Percentiles rank a stretch among this genome's conserved stretches.
phyloP scores from a whole-genome alignment of 345 rosid species.

The Viola odorata region DNA sequence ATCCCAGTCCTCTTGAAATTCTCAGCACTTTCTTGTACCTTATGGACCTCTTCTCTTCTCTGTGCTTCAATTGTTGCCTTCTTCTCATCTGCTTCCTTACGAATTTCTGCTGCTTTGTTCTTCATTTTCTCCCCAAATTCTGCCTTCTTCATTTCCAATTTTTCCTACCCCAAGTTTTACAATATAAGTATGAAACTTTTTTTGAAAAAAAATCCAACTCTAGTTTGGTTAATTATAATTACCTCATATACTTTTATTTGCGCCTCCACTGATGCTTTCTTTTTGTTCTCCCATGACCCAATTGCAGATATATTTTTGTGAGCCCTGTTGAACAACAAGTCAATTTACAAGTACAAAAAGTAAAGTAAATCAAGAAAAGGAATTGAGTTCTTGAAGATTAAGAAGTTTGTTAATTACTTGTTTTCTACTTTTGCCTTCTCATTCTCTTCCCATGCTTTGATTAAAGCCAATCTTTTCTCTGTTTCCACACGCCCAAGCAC shows the following conservation, averaged over 20 bases:
- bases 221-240: background rate
- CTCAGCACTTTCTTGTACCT: conserved; percentile 43
- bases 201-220: background rate
- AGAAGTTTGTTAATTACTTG: conserved; percentile 40
- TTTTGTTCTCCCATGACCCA: conserved; percentile 59
- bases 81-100: conserved; percentile 57
- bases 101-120: conserved; percentile 53
- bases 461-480: conserved; percentile 57
- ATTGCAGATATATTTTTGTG: conserved; percentile 43
- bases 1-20: conserved; percentile 44
- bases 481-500: conserved; percentile 44
- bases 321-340: conserved; percentile 36
- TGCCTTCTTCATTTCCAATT: conserved; percentile 50
- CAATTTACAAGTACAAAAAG: background rate
- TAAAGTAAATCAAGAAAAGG: background rate
- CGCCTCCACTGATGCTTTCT: conserved; percentile 49
- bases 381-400: background rate
- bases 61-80: conserved; percentile 50
- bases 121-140: conserved; percentile 47
- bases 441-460: conserved; percentile 81
- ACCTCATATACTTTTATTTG: conserved; percentile 58
- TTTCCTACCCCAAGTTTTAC: conserved; percentile 37
- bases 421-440: conserved; percentile 75
- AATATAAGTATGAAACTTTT: background rate
- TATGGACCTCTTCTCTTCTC: conserved; percentile 33